Percentiles rank a stretch among this genome's conserved stretches.
Conservation (phyloP, 768 basidiomycete genomes). For the Obba rivulosa region DNA sequence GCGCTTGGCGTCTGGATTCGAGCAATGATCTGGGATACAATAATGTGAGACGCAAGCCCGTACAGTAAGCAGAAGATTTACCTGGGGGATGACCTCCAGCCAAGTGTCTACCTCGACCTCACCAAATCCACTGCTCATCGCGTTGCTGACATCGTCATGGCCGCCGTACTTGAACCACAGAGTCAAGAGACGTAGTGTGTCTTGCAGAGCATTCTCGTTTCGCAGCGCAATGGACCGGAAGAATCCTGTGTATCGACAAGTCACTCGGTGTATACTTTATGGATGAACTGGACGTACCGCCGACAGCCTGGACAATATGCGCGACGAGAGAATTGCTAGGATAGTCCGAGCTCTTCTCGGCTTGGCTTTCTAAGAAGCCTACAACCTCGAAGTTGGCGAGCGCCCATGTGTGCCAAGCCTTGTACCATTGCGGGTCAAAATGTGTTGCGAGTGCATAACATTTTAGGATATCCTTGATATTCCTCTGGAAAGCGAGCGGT, state of each 20-base stretch:
- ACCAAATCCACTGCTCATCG: constrained; percentile 82
- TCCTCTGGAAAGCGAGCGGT: constrained; percentile 56
- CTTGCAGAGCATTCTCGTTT: constrained; percentile 88
- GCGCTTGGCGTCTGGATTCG: constrained; percentile 92
- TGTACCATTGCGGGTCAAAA: constrained; percentile 95
- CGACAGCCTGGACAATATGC: constrained; percentile 90
- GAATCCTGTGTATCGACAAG: constrained; percentile 53
- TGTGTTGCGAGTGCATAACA: constrained; percentile 85
- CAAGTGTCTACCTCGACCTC: constrained; percentile 95
- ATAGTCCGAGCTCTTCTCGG: constrained; percentile 51
- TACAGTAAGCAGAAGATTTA: constrained; percentile 25
- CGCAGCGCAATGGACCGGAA: constrained; percentile 91
- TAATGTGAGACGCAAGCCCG: background rate
- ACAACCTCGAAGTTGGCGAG: constrained; percentile 95
- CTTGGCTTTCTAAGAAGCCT: constrained; percentile 66
- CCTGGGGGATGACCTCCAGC: constrained; percentile 98
- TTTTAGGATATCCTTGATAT: constrained; percentile 76
- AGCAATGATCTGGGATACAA: constrained; percentile 76
- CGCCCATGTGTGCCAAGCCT: constrained; percentile 99
- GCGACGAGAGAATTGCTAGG: constrained; percentile 61
- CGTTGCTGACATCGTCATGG: constrained; percentile 82
- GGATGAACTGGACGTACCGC: constrained; percentile 44
- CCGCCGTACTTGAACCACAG: constrained; percentile 98
- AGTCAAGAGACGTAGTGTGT: constrained; percentile 87
- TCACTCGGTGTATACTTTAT: too few species aligned